phyloP scores from a whole-genome alignment of 345 rosid species.

The Linum trigynum region DNA sequence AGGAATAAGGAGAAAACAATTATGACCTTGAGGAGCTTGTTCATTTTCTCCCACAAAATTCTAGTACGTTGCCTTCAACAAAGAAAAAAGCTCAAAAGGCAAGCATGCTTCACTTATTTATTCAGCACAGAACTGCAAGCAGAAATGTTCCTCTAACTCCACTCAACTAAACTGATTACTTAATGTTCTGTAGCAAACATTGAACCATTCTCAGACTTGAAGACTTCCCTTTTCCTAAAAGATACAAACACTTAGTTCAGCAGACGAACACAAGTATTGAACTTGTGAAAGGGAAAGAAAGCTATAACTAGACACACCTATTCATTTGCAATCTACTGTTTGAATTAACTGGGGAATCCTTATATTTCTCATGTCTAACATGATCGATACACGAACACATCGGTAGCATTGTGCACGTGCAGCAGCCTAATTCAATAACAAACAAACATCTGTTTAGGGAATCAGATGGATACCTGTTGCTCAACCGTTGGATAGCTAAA shows the following conservation, averaged over 20 bases:
- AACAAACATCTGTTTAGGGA: not conserved
- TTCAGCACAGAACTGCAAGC: not conserved
- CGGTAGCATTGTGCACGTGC: too few relatives aligned
- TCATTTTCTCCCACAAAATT: not conserved
- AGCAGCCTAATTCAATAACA: not conserved
- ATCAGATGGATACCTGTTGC: constrained; percentile 31
- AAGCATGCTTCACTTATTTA: not conserved
- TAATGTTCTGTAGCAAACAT: not conserved
- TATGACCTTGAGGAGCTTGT: not conserved
- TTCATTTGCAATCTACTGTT: not conserved
- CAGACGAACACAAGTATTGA: too few relatives aligned
- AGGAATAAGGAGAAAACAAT: not conserved
- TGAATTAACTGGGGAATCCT: too few relatives aligned
- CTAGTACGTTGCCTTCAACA: not conserved
- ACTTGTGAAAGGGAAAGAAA: too few relatives aligned
- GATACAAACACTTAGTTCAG: not conserved
- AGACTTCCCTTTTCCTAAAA: not conserved
- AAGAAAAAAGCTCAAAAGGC: not conserved
- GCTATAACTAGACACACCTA: not conserved
- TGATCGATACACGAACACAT: too few relatives aligned
- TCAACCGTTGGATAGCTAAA: constrained; percentile 44
- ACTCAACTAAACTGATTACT: too few relatives aligned
- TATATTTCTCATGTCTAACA: too few relatives aligned
- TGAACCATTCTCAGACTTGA: not conserved
- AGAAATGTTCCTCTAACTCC: too few relatives aligned